Evolutionary conservation across 164 flowering plant species (phyloP).

Genomic region (Tetracentron sinense): DNA sequence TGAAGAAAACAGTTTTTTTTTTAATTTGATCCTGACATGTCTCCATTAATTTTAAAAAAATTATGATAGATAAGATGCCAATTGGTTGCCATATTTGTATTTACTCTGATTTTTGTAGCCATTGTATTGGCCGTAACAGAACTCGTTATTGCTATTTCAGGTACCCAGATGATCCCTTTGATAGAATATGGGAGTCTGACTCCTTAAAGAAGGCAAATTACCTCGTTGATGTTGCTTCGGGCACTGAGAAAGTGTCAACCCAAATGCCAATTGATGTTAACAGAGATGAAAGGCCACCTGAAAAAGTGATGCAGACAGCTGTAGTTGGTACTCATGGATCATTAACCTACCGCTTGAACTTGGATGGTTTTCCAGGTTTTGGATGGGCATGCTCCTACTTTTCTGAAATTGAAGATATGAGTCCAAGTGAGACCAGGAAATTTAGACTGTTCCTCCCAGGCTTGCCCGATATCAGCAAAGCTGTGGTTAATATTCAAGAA

Average conservation of each 20-base stretch:
- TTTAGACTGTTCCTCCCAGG: slow-evolving; percentile 78
- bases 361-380: slow-evolving; percentile 89
- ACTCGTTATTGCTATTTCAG: slow-evolving; percentile 35
- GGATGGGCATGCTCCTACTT: slow-evolving; percentile 96
- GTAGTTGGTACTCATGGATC: slow-evolving; percentile 89
- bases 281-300: slow-evolving; percentile 69
- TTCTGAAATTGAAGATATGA: slow-evolving; percentile 90
- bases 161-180: slow-evolving; percentile 98
- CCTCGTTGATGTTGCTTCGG: slow-evolving; percentile 93
- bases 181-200: slow-evolving; percentile 94
- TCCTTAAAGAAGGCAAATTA: slow-evolving; percentile 79
- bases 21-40: background rate
- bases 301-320: slow-evolving; percentile 98
- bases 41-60: too few relatives aligned
- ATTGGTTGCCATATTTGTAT: too few relatives aligned
- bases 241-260: slow-evolving; percentile 80
- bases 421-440: slow-evolving; percentile 56
- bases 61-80: too few relatives aligned
- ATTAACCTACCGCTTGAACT: slow-evolving; percentile 79
- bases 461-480: slow-evolving; percentile 60
- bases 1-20: too few relatives aligned
- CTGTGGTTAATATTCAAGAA: slow-evolving; percentile 81
- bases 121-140: background rate
- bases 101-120: too few relatives aligned
- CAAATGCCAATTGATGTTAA: slow-evolving; percentile 48